Conservation (phyloP, 805 yeast species). For the Metschnikowia sp. region DNA sequence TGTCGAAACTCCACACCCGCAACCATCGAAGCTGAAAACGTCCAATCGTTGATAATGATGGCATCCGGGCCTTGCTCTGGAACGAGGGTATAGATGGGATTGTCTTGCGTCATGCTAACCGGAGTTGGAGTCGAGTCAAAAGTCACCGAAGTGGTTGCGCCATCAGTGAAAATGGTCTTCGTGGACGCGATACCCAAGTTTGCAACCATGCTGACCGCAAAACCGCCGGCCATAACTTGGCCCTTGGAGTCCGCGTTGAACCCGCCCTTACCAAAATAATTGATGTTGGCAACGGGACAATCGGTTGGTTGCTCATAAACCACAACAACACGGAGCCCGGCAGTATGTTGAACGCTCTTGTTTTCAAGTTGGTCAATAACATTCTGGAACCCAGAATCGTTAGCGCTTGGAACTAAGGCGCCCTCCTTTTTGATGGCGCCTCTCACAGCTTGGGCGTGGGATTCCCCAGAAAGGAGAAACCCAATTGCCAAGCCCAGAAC, state of each 20-base stretch:
- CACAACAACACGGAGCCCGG: neutral
- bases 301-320: neutral
- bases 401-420: neutral
- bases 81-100: neutral
- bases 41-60: neutral
- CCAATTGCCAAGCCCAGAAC: no score
- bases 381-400: neutral
- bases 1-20: neutral
- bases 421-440: no score
- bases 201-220: neutral
- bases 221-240: neutral
- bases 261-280: no score
- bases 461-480: no score
- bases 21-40: neutral
- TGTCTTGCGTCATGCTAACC: neutral
- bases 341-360: neutral
- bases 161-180: neutral
- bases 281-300: neutral
- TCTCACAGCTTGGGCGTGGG: no score
- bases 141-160: neutral
- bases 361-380: neutral
- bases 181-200: conserved; percentile 1
- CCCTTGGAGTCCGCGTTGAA: no score
- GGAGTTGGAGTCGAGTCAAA: neutral
- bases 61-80: neutral